Base-by-base conservation (phyloP, 306 rosid genomes). In the Calophaca sinica region DNA sequence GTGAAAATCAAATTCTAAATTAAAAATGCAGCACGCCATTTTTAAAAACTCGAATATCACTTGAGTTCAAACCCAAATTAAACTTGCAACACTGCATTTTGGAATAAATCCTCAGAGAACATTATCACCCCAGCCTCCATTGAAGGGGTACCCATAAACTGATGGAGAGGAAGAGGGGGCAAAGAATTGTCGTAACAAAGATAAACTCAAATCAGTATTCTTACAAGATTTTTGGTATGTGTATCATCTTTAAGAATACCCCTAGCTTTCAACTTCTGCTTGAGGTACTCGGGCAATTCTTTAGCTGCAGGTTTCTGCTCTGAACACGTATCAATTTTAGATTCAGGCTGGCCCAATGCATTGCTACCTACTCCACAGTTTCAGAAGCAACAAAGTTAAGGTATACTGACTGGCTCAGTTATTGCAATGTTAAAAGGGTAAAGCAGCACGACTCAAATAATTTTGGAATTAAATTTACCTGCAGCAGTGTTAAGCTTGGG, bases 271-370 rank as follows among this genome's bases (percentile, higher is more conserved):
- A 94, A 76, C 91, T 84, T 94, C 88, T 89, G 89, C 83, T 89
- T 86, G 73, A 91, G 98, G 86, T 86, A 94, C 73, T 91, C 94
- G 0, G 98, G 91, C 90, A 94, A 83, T 76, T 84, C 94, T 83
- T 78, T 94, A 9, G 85, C 74, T 46, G 84, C 74, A 73, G 87
- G 58, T 55, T 80, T 89, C 70, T 79, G 86, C 68, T 75, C 82
- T 59, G 84, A 73, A 57, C 75, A 75, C 57, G 59, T 63, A 78
- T 75, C 86, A 72, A 72, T 78, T 15, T 32, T 80, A 68, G 76
- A 65, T 74, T 78, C 80, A 38, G 75, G 62, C 79, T 63, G 86
- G 71, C 70, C 38, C 11, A 29, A 59, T 49, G 62, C 81, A 48
- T 64, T 73, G 81, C 31, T 79, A 73, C 81, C 97, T 85, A 38